Conservation (phyloP, 2,329 filamentous ascomycete species). For the Colletotrichum siamense region DNA sequence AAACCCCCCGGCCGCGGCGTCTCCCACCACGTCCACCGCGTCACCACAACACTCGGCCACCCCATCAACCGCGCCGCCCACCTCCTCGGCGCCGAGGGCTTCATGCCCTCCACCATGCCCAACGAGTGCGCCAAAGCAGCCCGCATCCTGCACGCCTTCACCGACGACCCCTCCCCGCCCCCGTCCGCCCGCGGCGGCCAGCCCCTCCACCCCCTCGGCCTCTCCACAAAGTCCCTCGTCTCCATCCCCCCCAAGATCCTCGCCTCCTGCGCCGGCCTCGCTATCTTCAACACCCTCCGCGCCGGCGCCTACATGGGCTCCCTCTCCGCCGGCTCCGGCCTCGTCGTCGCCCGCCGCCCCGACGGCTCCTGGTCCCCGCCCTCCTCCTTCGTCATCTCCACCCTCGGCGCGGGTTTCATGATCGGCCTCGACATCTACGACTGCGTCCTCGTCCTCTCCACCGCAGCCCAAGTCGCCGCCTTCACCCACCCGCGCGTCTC, state of each 20-base stretch:
- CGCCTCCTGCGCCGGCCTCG: conserved; percentile 61
- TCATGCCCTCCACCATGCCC: conserved; percentile 77
- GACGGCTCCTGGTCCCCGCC: conserved; percentile 75
- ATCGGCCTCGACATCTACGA: conserved; percentile 80
- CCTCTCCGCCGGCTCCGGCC: conserved; percentile 64
- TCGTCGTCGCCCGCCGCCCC: conserved; percentile 61
- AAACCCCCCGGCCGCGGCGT: conserved; percentile 23
- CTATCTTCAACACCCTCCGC: conserved; percentile 68
- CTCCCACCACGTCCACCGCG: conserved; percentile 68
- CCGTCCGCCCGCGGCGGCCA: conserved; percentile 21
- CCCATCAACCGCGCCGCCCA: conserved; percentile 74
- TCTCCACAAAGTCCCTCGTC: conserved; percentile 37
- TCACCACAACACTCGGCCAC: conserved; percentile 68
- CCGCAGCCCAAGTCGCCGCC: conserved; percentile 67
- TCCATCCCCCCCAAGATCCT: conserved; percentile 52
- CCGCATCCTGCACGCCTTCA: conserved; percentile 76
- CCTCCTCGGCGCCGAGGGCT: conserved; percentile 73
- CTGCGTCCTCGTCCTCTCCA: conserved; percentile 78
- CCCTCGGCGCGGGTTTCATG: conserved; percentile 72
- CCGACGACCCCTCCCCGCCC: conserved; percentile 46
- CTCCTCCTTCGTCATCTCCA: conserved; percentile 74
- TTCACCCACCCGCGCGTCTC: conserved; percentile 72
- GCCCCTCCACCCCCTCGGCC: conserved; percentile 35
- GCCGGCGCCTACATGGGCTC: conserved; percentile 61
- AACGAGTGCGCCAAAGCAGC: conserved; percentile 80